Evolutionary conservation across 768 basidiomycete species (phyloP), one percentile per base, ranked within the genome.

Genomic region (Lentinula lateritia): DNA sequence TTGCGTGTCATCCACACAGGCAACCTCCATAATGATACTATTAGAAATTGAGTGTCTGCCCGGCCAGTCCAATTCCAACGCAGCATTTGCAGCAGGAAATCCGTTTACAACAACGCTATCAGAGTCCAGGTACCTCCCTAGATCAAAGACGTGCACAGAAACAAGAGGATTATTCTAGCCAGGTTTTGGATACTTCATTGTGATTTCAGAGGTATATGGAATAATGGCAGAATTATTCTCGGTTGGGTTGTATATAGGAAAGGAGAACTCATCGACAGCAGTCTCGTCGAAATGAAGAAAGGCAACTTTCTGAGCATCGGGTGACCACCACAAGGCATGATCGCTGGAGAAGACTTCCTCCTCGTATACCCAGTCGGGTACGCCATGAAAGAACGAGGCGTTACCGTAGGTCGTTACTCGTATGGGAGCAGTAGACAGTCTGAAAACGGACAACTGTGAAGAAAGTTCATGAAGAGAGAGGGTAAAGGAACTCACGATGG

Each of bases 281-380:
- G 92, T 90, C 75, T 98, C 96, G 70, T 99, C 93, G 63, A 93
- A 87, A 10, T 83, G 76, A 46, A 98, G 84, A 79, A 90, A 99
- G 0, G 95, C 93, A 48, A 99, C 64, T 63, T 85, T 86, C 18
- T 74, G 68, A 0, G 86, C 85, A 66, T 88, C 82, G 3, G 95
- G 96, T 9, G 91, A 89, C 90, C 92, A 98, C 94, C 94, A 98
- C 5, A 96, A 76, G 0, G 95, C 87, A 52, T 72, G 85, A 69
- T 94, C 84, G 42, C 75, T 69, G 3, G 80, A 75, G 66, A 94
- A 90, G 23, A 98, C 85, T 70, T 97, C 94, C 70, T 96, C 93
- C 71, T 96, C 94, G 72, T 95, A 95, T 5, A 98, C 96, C 96
- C 97, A 98, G 71, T 97, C 94, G 0, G 94, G 92, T 1, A 97